Base-by-base conservation (phyloP, 1,139 yeast genomes). In the Kodamaea arcana region DNA sequence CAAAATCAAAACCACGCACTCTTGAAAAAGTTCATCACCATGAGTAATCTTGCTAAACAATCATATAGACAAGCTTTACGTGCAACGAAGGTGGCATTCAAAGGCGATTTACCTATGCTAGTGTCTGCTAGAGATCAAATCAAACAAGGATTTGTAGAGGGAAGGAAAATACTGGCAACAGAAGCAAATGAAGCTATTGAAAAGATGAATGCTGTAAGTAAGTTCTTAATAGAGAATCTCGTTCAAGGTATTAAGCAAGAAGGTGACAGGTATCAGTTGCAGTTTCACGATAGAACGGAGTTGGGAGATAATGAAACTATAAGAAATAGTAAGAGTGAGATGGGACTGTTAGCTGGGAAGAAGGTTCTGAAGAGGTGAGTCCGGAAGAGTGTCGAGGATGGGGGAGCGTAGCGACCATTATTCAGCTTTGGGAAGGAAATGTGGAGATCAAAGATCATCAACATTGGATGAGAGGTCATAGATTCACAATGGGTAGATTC, bases 221-320 rank as follows among this genome's bases (percentile, higher is more conserved):
- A 57, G 33, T 81, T 88, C 45, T 66, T 92, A 42, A 66, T 75
- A 32, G 66, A 71, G 40, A 90, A 92, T 57, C 69, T 92, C 15
- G 97, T 92, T 2, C 98, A 92, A 60, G 98, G 95, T 4, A 66
- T 62, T 36, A 70, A 65, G 50, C 71, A 71, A 33, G 66, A 61
- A 0, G 33, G 37, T 12, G 70, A 67, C 17, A 70, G 61, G 34
- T 75, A 71, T 43, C 61, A 63, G 37, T 65, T 88, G 50, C 80
- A 83, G 44, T 81, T 92, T 48, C 96, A 87, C 54, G 65, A 77
- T 34, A 77, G 83, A 34, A 85, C 94, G 0, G 97, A 92, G 58
- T 68, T 90, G 35, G 97, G 97, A 11, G 96, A 88, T 54, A 92
- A 92, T 56, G 95, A 69, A 33, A 58, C 66, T 27, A 69, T 69